phyloP scores from a whole-genome alignment of 106 monocot species.

The Dendrobium nobile region DNA sequence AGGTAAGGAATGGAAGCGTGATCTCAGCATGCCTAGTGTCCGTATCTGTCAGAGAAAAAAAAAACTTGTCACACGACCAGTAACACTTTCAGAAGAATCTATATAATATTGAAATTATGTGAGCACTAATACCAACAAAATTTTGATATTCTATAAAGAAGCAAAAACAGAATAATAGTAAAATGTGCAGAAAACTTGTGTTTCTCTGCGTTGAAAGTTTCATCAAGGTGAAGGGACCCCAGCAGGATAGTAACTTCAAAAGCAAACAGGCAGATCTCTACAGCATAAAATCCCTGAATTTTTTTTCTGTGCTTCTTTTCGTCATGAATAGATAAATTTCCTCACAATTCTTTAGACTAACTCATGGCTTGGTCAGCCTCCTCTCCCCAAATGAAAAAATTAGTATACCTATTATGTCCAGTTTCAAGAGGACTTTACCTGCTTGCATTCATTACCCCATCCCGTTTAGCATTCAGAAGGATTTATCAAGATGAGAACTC shows the following conservation, averaged over 20 bases:
- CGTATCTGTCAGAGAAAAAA: slow-evolving; percentile 44
- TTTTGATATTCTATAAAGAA: background rate
- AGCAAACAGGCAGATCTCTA: background rate
- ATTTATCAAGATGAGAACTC: background rate
- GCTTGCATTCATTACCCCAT: too few relatives aligned
- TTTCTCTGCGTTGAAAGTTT: background rate
- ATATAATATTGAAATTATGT: background rate
- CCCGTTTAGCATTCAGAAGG: too few relatives aligned
- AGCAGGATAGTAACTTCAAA: background rate
- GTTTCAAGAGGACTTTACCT: too few relatives aligned
- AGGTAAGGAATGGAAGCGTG: slow-evolving; percentile 87
- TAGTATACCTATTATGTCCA: too few relatives aligned
- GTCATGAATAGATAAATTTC: background rate
- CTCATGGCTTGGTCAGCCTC: too few relatives aligned
- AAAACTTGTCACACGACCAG: background rate
- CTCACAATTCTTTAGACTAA: background rate
- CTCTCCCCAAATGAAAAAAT: too few relatives aligned
- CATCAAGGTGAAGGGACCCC: background rate
- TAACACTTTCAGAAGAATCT: background rate
- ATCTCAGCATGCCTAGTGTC: slow-evolving; percentile 94
- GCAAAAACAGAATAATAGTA: background rate
- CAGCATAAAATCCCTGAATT: background rate
- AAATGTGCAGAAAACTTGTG: background rate
- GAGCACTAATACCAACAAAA: background rate
- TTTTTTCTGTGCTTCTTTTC: background rate